Evolutionary conservation across 805 yeast species (phyloP), one percentile per base, ranked within the genome.

Genomic region (Teunomyces aglyptinius): DNA sequence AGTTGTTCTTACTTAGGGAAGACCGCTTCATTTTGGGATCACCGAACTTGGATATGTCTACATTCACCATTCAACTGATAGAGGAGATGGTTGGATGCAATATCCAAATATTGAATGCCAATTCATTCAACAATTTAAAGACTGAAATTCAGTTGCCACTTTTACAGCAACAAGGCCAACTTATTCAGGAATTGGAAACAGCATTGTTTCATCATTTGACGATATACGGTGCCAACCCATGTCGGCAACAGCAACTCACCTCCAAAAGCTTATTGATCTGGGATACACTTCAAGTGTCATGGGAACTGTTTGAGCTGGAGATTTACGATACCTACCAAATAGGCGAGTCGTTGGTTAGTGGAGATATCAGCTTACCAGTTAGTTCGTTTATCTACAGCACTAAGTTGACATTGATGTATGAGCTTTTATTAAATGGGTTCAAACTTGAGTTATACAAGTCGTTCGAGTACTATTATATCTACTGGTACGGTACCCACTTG

Each of bases 281-380:
- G 86, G 97, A 92, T 63, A 76, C 89, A 1, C 67, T 88, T 27
- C 97, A 92, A 58, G 94, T 86, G 7, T 76, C 76, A 34, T 75
- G 86, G 44, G 96, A 89, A 56, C 64, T 70, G 4, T 70, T 83
- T 31, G 97, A 89, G 59, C 52, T 73, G 12, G 71, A 69, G 5
- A 46, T 78, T 6, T 64, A 57, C 29, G 52, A 61, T 5, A 56
- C 59, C 4, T 69, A 63, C 49, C 66, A 67, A 18, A 55, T 76
- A 33, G 75, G 73, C n/a, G 73, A 73, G 18, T 56, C 55, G 33
- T 47, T 71, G 7, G 12, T 24, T 2, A 45, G 43, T 5, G 62
- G 60, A 5, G 69, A 64, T 12, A 72, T 80, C 1, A 78, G 83
- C 0, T 68, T 88, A 58, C 89, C 92, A 2, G 62, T 88, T 26